A percentile compares a stretch with the other conserved stretches of the same genome.
These are phyloP conservation scores for Triangularia setosa DNA, from an alignment of 2,329 filamentous ascomycete species.

Conservation along the genomic window DNA sequence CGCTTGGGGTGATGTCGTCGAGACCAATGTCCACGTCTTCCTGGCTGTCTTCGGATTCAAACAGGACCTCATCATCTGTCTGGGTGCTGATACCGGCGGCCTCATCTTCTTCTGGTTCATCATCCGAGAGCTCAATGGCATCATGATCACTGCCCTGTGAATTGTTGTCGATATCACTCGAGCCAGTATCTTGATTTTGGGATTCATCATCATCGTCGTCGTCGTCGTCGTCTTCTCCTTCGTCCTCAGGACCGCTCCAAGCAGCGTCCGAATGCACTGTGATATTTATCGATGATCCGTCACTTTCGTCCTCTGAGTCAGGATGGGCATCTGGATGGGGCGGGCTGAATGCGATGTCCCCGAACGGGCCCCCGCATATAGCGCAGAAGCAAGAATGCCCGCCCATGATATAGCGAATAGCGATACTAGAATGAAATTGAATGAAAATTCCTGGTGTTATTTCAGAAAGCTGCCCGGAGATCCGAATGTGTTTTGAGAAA, in stretches of 20 bases:
- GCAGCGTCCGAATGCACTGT: not conserved
- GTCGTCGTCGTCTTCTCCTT: not conserved
- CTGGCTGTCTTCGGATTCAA: not conserved
- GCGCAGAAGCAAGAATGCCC: not conserved
- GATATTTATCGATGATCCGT: not conserved
- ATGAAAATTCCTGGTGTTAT: no score
- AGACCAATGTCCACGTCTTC: not conserved
- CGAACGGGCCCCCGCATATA: slow-evolving; percentile 6
- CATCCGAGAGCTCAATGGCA: not conserved
- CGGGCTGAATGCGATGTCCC: not conserved
- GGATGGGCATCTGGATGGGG: not conserved
- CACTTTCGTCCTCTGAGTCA: not conserved
- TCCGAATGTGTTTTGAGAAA: no score
- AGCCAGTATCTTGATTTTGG: not conserved
- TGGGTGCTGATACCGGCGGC: not conserved
- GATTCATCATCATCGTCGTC: not conserved
- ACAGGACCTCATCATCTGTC: not conserved
- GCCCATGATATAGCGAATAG: not conserved
- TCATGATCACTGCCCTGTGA: not conserved
- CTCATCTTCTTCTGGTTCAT: not conserved
- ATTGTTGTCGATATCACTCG: not conserved
- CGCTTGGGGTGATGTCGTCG: not conserved
- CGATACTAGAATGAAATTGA: no score
- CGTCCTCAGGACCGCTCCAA: not conserved
- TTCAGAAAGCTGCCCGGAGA: no score